Percentiles rank a stretch among this genome's conserved stretches.
Conservation (phyloP, 1,284 basidiomycete genomes). For the Xerocomus minutiporus region DNA sequence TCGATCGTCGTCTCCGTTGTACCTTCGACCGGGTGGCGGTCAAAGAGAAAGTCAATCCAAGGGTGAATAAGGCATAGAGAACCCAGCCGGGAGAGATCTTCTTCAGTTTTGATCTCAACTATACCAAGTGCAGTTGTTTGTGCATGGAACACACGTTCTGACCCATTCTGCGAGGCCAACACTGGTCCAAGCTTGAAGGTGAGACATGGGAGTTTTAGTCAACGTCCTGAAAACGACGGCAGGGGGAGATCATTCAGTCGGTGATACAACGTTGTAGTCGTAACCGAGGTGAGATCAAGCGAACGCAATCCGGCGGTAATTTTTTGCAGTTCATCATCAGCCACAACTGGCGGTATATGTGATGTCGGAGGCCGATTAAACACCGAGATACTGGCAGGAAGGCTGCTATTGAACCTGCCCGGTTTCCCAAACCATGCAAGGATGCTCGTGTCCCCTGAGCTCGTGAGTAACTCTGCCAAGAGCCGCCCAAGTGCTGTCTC, state of each 20-base stretch:
- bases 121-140: too few relatives aligned
- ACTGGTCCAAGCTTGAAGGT: not conserved
- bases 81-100: too few relatives aligned
- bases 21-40: too few relatives aligned
- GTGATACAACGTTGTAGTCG: slow-evolving; percentile 1
- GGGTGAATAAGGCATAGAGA: too few relatives aligned
- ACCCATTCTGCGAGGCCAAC: too few relatives aligned
- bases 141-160: too few relatives aligned
- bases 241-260: not conserved
- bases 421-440: too few relatives aligned
- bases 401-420: too few relatives aligned
- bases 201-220: slow-evolving; percentile 7
- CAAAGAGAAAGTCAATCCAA: too few relatives aligned
- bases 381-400: not conserved
- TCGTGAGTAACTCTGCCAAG: not conserved
- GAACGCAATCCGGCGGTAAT: not conserved
- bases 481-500: not conserved
- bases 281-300: not conserved
- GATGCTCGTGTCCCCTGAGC: not conserved
- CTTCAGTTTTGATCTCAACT: too few relatives aligned
- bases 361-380: not conserved
- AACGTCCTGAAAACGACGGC: not conserved
- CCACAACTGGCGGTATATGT: not conserved
- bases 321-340: not conserved
- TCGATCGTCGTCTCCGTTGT: too few relatives aligned